Percentiles rank a stretch among this genome's conserved stretches.
These are phyloP conservation scores for Graphium sp. DNA, from an alignment of 2,329 filamentous ascomycete genomes.

Conservation along the genomic window DNA sequence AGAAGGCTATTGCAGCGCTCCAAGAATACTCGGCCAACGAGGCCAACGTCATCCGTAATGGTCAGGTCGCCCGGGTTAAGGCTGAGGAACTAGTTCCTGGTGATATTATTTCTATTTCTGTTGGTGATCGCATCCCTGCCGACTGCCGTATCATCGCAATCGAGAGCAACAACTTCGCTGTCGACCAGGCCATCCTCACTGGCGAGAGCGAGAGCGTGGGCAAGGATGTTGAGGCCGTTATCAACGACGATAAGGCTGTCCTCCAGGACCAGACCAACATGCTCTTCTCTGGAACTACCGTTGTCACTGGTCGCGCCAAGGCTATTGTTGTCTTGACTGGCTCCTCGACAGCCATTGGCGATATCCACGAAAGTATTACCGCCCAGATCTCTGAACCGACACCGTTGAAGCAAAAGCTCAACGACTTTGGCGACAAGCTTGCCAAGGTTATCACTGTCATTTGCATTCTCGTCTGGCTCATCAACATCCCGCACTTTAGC, in stretches of 20 bases:
- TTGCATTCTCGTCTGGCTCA: constrained; percentile 91
- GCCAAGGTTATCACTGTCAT: constrained; percentile 98
- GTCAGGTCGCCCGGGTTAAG: constrained; percentile 66
- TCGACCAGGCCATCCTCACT: constrained; percentile 94
- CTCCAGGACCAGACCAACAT: constrained; percentile 97
- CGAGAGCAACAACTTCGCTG: constrained; percentile 91
- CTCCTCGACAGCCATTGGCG: constrained; percentile 82
- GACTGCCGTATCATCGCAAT: constrained; percentile 83
- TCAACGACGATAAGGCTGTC: constrained; percentile 71
- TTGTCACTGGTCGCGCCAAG: constrained; percentile 83
- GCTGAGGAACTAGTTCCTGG: constrained; percentile 95
- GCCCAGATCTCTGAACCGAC: constrained; percentile 96
- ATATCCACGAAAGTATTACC: constrained; percentile 97
- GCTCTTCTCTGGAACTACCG: constrained; percentile 94
- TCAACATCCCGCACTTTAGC: constrained; percentile 95
- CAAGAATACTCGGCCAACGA: constrained; percentile 99
- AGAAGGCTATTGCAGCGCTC: constrained; percentile 93
- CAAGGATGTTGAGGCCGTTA: constrained; percentile 52
- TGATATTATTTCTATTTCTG: constrained; percentile 73
- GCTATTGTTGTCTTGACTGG: constrained; percentile 86
- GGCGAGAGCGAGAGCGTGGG: constrained; percentile 94
- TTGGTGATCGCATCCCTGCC: constrained; percentile 86
- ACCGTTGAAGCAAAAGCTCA: constrained; percentile 94
- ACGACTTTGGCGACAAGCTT: constrained; percentile 89
- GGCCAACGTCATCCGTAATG: constrained; percentile 81